These are phyloP conservation scores for Microdochium bolleyi DNA, from an alignment of 2,329 filamentous ascomycete genomes.

Conservation along the genomic window DNA sequence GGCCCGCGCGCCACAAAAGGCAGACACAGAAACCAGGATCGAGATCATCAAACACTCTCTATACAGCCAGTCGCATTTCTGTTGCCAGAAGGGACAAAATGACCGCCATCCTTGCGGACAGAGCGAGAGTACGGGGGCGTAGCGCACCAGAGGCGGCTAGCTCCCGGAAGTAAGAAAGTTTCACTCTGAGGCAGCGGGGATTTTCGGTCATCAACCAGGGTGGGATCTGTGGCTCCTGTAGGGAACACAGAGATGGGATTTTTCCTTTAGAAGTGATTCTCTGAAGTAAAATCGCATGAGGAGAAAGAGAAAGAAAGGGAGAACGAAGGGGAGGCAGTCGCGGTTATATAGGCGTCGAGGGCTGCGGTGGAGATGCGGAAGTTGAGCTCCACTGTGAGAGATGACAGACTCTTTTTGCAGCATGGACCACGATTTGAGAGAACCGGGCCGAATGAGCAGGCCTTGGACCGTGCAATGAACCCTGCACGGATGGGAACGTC, in stretches of 20 bases:
- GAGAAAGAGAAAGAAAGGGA: neutral
- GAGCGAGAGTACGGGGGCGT: constrained; percentile 42
- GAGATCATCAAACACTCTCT: constrained; percentile 96
- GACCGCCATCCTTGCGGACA: constrained; percentile 55
- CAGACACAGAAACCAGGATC: constrained; percentile 55
- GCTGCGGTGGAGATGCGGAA: no score
- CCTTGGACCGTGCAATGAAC: no score
- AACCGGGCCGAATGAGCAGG: no score
- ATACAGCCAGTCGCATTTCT: constrained; percentile 55
- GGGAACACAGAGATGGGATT: constrained; percentile 87
- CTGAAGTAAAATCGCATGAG: constrained; percentile 19
- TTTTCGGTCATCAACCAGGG: constrained; percentile 87
- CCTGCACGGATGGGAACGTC: no score
- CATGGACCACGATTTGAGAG: no score
- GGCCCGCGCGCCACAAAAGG: constrained; percentile 65
- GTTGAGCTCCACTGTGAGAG: no score
- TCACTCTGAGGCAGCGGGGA: constrained; percentile 89
- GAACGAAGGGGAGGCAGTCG: neutral
- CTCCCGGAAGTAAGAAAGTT: constrained; percentile 32
- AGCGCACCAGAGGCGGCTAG: constrained; percentile 26
- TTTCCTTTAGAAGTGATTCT: constrained; percentile 98
- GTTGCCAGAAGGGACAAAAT: constrained; percentile 3
- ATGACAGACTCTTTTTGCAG: no score
- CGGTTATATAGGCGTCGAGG: neutral
- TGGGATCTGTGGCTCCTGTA: constrained; percentile 89